phyloP scores from a whole-genome alignment of 1,139 yeast species.

The Saccharomyces hybrid region DNA sequence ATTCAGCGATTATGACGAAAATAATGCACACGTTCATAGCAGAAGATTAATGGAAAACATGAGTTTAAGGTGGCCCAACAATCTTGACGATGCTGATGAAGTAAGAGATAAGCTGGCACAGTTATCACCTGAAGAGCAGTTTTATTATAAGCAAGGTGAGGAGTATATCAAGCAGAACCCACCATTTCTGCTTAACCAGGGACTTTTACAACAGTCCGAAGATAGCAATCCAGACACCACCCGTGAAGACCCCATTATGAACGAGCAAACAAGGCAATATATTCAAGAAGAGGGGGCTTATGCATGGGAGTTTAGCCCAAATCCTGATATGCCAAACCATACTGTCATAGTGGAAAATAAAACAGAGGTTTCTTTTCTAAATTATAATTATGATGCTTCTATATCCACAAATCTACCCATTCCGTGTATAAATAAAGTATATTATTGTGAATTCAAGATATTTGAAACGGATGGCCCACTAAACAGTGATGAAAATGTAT shows the following conservation, averaged over 20 bases:
- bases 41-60: slow-evolving; percentile 8
- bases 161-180: slow-evolving; percentile 47
- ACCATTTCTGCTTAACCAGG: slow-evolving; percentile 39
- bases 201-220: slow-evolving; percentile 6
- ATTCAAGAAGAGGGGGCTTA: slow-evolving; percentile 88
- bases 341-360: slow-evolving; percentile 59
- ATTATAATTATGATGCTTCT: slow-evolving; percentile 62
- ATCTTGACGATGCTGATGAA: slow-evolving; percentile 58
- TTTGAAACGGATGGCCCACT: slow-evolving; percentile 34
- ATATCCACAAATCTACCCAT: slow-evolving; percentile 81
- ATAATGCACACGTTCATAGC: not conserved
- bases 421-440: slow-evolving; percentile 78
- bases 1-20: slow-evolving; percentile 9
- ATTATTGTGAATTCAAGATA: slow-evolving; percentile 80
- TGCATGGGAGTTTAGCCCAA: slow-evolving; percentile 89
- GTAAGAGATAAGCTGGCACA: slow-evolving; percentile 58
- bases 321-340: slow-evolving; percentile 50
- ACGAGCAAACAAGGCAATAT: slow-evolving; percentile 37
- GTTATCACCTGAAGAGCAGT: slow-evolving; percentile 66
- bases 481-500: slow-evolving; percentile 32
- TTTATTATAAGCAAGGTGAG: slow-evolving; percentile 57
- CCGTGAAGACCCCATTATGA: slow-evolving; percentile 42
- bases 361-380: slow-evolving; percentile 69
- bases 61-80: slow-evolving; percentile 41
- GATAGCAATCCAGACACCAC: slow-evolving; percentile 23